These are phyloP conservation scores for Lignosus rhinocerotis DNA, from an alignment of 1,284 basidiomycete species.

Conservation along the genomic window DNA sequence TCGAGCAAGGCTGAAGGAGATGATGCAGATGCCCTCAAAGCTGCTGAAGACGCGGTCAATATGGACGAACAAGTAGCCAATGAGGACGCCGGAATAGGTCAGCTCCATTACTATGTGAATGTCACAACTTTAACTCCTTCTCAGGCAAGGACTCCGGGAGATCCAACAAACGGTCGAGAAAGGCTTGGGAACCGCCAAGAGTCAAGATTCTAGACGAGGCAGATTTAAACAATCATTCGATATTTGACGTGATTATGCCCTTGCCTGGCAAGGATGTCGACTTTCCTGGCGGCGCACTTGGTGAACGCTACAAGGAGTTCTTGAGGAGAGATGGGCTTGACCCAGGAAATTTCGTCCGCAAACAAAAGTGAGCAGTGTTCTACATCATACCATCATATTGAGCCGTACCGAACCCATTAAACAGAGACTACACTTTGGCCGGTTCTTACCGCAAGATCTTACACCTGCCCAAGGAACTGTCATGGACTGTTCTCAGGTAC, in stretches of 20 bases:
- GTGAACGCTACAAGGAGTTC: slow-evolving; percentile 81
- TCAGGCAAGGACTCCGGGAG: slow-evolving; percentile 25
- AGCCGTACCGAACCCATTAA: not conserved
- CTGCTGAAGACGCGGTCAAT: slow-evolving; percentile 46
- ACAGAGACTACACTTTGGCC: slow-evolving; percentile 86
- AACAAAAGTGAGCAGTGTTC: slow-evolving; percentile 69
- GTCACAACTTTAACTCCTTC: not conserved
- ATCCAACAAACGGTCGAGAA: slow-evolving; percentile 39
- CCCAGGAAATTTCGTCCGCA: slow-evolving; percentile 82
- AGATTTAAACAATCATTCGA: slow-evolving; percentile 77
- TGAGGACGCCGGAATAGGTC: slow-evolving; percentile 45
- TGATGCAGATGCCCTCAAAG: slow-evolving; percentile 41
- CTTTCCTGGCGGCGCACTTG: slow-evolving; percentile 82
- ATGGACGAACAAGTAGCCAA: slow-evolving; percentile 24
- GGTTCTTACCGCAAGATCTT: slow-evolving; percentile 94
- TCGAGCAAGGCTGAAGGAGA: slow-evolving; percentile 35
- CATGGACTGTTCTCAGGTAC: slow-evolving; percentile 84
- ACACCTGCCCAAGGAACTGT: slow-evolving; percentile 79
- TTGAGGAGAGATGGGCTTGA: slow-evolving; percentile 85
- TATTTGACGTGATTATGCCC: slow-evolving; percentile 96
- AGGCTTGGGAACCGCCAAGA: slow-evolving; percentile 61
- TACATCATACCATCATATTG: not conserved
- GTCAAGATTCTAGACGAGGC: slow-evolving; percentile 78
- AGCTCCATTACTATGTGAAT: slow-evolving; percentile 10
- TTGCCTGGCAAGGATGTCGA: slow-evolving; percentile 91